Evolutionary conservation across 1,284 basidiomycete genomes (phyloP), one percentile per base, ranked within the genome.

Genomic region (Sporisorium sorghi): DNA sequence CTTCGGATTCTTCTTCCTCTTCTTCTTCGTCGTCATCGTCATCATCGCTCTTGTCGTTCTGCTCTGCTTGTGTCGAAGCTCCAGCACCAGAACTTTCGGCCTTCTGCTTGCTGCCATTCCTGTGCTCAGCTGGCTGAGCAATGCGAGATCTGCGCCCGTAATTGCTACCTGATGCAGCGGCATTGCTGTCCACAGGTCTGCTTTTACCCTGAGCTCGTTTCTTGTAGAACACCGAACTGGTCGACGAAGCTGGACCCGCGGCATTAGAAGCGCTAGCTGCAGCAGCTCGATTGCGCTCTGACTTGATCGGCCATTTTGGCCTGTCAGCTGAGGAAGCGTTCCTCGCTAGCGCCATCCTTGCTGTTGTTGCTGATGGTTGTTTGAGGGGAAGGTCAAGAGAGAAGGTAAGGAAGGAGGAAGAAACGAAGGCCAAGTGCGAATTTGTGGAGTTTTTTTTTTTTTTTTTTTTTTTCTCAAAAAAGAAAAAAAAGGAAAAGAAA

Each of bases 361-460:
- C 30, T n/a, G 59, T 14, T 37, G 26, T 12, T 46, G 30, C 23
- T 7, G 12, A 14, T 10, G 7, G 48, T 10, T 28, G 35, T 4
- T 39, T n/a, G 11, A 19, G 37, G 23, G 33, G 30, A 19, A 28
- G 2, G 46, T 33, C 15, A 15, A 33, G 37, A 49, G 26, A 15
- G 33, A 12, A 35, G 21, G 33, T 43, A 28, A 21, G 26, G 21
- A 26, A 21, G 26, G 12, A 33, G 35, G 48, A 21, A 26, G 33
- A 28, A 47, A 28, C 49, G 26, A 44, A 23, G 5, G n/a, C 28
- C 3, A 12, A 40, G 33, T 19, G 15, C 14, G 26, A 12, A 19
- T 30, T 55, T 68, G 65, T 68, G 65, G 65, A 68, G 58, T 62
- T 60, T 58, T n/a, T n/a, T n/a, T n/a, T n/a, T n/a, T n/a, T n/a